Evolutionary conservation across 129 eudicot genomes (phyloP), one percentile per base, ranked within the genome.

Genomic region (Pulicaria dysenterica): DNA sequence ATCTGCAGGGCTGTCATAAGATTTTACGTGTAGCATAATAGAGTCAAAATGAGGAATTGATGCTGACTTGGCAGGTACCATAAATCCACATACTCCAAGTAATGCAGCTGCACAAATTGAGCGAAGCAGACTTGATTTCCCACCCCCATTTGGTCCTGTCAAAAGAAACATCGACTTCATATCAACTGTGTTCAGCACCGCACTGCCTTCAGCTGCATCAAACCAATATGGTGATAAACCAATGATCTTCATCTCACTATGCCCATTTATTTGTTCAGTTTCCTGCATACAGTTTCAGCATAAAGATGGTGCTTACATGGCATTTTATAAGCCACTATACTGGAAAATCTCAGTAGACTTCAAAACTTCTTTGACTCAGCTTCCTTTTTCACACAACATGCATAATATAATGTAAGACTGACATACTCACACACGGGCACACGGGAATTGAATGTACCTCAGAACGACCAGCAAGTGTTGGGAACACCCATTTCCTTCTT

Each of bases 81-180:
- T 94, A 41, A 94, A 76, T 45, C 98, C 98, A 66, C 98, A 90
- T 67, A 84, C 86, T 65, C 96, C 98, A 39, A 94, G 85, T 55
- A 94, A 67, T 46, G 98, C 91, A 56, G 98, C 96, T 57, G 98
- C 98, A 80, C 95, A 87, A 68, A 90, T 85, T 46, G 98, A 90
- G 43, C 98, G 81, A 67, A 94, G 87, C 69, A 94, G 79, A 75
- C 98, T 94, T 62, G 98, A 94, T 85, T 94, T 94, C 58, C 98
- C 98, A 40, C 98, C 98, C 11, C 98, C 98, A 70, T 94, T 94
- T 43, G 98, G 98, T 68, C 98, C 98, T 3, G 98, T 94, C 80
- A 94, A 83, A 60, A 94, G 87, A 78, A 94, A 90, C 64, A 94
- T 72, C 58, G 98, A 87, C 53, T 84, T 83, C 96, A 94, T 94